These are phyloP conservation scores for Starmerella potacharoeniae DNA, from an alignment of 805 yeast species.

Conservation along the genomic window DNA sequence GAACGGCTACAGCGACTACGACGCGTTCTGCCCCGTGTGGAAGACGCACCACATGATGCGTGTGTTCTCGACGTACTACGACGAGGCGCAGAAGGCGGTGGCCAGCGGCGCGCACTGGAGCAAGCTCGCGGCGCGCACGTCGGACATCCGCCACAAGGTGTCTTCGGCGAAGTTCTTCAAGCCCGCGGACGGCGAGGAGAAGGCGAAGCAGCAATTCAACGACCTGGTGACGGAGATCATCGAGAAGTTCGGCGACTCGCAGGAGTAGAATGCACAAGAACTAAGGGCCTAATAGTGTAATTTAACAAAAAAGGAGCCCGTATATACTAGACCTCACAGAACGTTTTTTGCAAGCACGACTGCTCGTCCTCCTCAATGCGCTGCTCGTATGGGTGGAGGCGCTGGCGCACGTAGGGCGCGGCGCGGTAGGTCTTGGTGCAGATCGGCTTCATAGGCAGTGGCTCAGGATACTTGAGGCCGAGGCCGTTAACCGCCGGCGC, in stretches of 20 bases:
- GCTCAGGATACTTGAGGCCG: background rate
- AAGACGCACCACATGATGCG: slow-evolving; percentile 98
- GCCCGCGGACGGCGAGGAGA: slow-evolving; percentile 83
- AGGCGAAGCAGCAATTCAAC: slow-evolving; percentile 63
- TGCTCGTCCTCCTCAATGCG: background rate
- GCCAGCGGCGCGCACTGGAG: slow-evolving; percentile 91
- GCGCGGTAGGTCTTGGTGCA: background rate
- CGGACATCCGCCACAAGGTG: slow-evolving; percentile 86
- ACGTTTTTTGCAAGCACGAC: background rate
- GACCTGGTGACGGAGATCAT: slow-evolving; percentile 61
- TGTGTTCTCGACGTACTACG: slow-evolving; percentile 79
- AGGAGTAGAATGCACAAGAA: slow-evolving; percentile 43
- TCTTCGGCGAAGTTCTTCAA: slow-evolving; percentile 92
- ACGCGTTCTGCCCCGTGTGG: slow-evolving; percentile 99
- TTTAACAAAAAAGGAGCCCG: too few relatives aligned
- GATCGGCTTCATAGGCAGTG: background rate
- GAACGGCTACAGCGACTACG: slow-evolving; percentile 96
- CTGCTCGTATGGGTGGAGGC: background rate
- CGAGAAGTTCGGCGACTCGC: slow-evolving; percentile 90
- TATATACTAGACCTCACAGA: background rate
- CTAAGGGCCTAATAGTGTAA: too few relatives aligned
- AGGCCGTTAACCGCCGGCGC: background rate
- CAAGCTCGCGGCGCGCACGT: slow-evolving; percentile 76
- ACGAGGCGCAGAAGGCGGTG: slow-evolving; percentile 96
- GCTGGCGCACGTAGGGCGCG: background rate